phyloP scores from a whole-genome alignment of 2,329 filamentous ascomycete genomes.

The Bipolaris gigantea region DNA sequence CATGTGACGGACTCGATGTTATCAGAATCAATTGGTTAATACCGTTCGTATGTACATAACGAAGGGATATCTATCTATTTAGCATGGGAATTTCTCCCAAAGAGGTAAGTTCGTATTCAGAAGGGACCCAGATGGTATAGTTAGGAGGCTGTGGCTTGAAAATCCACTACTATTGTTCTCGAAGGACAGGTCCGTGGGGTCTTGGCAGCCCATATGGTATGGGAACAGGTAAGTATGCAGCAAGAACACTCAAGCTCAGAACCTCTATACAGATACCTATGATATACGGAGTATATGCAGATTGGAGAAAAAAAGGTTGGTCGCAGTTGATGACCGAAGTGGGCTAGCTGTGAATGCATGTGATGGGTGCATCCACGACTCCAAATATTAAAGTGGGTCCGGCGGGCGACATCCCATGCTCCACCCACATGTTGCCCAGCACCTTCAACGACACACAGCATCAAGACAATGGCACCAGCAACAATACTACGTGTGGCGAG shows the following conservation, averaged over 20 bases:
- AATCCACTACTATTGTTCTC: not conserved
- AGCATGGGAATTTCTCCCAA: not conserved
- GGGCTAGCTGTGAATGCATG: not conserved
- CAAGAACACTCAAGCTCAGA: too few species aligned
- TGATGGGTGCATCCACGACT: not conserved
- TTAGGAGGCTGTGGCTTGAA: not conserved
- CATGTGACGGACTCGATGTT: not conserved
- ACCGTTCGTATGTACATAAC: not conserved
- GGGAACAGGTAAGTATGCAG: too few species aligned
- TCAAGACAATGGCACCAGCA: not conserved
- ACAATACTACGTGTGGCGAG: constrained; percentile 21
- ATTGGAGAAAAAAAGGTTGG: not conserved
- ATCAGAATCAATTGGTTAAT: not conserved
- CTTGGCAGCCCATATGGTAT: too few species aligned
- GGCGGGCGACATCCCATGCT: not conserved
- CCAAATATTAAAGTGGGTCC: not conserved
- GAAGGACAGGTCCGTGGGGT: too few species aligned
- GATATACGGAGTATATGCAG: too few species aligned
- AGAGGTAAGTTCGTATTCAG: not conserved
- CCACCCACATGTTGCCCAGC: not conserved
- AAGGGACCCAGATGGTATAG: not conserved
- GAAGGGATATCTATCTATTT: not conserved
- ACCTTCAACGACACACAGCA: constrained; percentile 1
- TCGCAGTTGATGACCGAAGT: not conserved
- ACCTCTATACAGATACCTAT: too few species aligned